Evolutionary conservation across 2,329 filamentous ascomycete genomes (phyloP), one percentile per base, ranked within the genome.

Genomic region (Epichloe bromicola): DNA sequence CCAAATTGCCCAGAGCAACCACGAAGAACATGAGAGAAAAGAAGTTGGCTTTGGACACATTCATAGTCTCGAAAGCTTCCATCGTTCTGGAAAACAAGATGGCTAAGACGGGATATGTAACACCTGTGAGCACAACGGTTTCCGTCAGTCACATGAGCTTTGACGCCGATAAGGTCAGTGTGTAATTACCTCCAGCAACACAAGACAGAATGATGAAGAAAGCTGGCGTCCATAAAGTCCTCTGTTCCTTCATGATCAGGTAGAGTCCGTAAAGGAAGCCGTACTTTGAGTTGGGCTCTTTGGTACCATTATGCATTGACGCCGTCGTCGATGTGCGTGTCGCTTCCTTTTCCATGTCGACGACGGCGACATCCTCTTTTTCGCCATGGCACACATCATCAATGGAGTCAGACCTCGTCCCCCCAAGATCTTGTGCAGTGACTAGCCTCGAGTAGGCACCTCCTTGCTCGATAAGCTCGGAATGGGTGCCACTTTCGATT

Each of bases 401-500:
- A 0, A 44, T 36, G 0, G 53, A 40, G 17, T 46, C 46, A 4
- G 37, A 51, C 1, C 53, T 55, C 48, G 61, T 55, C 8, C 59
- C 59, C 59, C 59, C 59, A n/a, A 73, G 61, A 51, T 70, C 65
- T 52, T 73, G 70, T 2, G 68, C 61, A n/a, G 61, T 56, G 4
- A 82, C 77, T 2, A 82, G 66, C 4, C 67, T 64, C 5, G 67
- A 68, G 55, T 83, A 83, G 11, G 76, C 64, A 0, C 78, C 67
- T 0, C 59, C 65, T 8, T 64, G 61, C 1, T 64, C 59, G 10
- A 85, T 64, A 0, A 85, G 69, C 46, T 78, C 69, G 4, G 76
- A 69, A 52, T 86, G 83, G 0, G 74, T 79, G 0, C 82, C 83
- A 55, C 79, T 69, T 61, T 86, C 83, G 3, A 82, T 64, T 3